phyloP scores from a whole-genome alignment of 2,329 filamentous ascomycete species.

The Mariannaea elegans region DNA sequence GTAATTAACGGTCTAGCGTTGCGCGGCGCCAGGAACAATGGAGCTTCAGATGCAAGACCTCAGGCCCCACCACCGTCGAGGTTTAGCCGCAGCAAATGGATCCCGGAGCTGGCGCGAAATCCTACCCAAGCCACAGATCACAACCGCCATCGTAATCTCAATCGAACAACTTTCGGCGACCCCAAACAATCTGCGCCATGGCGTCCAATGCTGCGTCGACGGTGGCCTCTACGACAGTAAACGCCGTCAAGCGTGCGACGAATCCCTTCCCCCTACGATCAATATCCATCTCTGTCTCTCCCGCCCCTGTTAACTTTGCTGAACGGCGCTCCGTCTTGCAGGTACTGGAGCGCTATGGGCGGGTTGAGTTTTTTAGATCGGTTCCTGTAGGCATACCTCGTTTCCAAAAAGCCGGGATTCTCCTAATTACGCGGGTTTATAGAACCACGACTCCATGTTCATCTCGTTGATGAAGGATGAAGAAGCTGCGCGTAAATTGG shows the following conservation, averaged over 20 bases:
- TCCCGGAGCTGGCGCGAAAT: neutral
- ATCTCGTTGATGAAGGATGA: slow-evolving; percentile 56
- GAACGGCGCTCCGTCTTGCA: slow-evolving; percentile 65
- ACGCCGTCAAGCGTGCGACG: slow-evolving; percentile 6
- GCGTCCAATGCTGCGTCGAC: neutral
- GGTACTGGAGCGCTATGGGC: slow-evolving; percentile 58
- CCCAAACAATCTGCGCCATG: slow-evolving; percentile 4
- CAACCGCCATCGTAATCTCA: no score
- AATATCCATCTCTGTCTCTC: slow-evolving; percentile 62
- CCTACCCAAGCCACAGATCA: neutral
- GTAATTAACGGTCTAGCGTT: neutral
- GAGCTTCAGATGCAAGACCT: neutral
- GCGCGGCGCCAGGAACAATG: neutral
- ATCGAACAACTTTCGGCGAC: neutral
- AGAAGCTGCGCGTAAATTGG: slow-evolving; percentile 50
- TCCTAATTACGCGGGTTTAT: neutral
- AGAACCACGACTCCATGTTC: slow-evolving; percentile 60
- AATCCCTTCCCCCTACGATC: slow-evolving; percentile 44
- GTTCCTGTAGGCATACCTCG: slow-evolving; percentile 25
- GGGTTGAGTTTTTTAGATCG: slow-evolving; percentile 61
- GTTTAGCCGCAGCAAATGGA: slow-evolving; percentile 11
- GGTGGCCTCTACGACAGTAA: slow-evolving; percentile 9
- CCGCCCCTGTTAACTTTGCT: slow-evolving; percentile 59
- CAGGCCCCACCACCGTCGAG: neutral
- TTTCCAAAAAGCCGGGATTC: neutral